Base-by-base conservation (phyloP, 192 early-diverging fungal species). In the Umbelopsis isabellina region DNA sequence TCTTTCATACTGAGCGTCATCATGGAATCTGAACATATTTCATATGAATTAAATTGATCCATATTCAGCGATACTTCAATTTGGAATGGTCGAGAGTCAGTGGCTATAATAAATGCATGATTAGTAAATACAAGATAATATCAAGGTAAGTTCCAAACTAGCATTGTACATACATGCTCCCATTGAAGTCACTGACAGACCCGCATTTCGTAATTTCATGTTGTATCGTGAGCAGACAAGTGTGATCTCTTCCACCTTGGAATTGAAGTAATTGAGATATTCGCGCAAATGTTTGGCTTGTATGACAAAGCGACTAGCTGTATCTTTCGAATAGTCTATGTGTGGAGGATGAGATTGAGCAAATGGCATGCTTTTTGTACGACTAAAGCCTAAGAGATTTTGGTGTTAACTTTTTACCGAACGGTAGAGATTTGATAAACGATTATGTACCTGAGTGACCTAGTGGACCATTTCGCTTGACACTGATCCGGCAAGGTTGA, bases 321-420 rank as follows among this genome's bases (percentile, higher is more conserved):
- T 35, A 25, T 61, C 55, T 61, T 61, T 61, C 15, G 27, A 35
- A 35, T 61, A 61, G 12, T 61, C 23, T 16, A 61, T 61, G 25
- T 61, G 27, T 12, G 55, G 55, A 27, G 27, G 55, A 35, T 61
- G 55, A 8, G 55, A n/a, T 35, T 61, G 55, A 12, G 55, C 55
- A 25, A 61, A 61, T 15, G 55, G 55, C 55, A 61, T 61, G 55
- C 55, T 61, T 35, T 61, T 61, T 25, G 55, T 61, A 1, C 55
- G 55, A 15, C 55, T 61, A 25, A 61, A 61, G 10, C 55, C 55
- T 61, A 35, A 41, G 37, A 41, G 10, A 6, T 41, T 1, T 9
- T 41, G 37, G 37, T 41, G 37, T 41, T 41, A 41, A 41, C 6
- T 41, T 41, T 41, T 2, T 6, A 9, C 5, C 2, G 37, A 6